Evolutionary conservation across 352 stramenopile species (phyloP), one percentile per base, ranked within the genome.

Genomic region (Phytopythium cucurbitacearum): DNA sequence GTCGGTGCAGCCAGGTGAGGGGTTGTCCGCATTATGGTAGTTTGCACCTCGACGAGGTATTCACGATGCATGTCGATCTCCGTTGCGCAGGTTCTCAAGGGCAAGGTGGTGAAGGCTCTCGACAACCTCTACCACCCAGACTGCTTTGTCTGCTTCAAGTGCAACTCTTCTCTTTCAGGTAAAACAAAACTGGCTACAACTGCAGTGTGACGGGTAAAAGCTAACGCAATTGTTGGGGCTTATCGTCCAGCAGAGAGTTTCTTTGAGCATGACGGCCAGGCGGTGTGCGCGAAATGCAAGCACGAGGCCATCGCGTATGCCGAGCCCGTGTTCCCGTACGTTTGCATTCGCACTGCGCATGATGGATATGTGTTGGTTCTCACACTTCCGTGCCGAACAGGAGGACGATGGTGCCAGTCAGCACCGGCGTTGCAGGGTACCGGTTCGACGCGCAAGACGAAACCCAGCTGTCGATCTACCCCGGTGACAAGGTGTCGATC

Each of bases 51-150:
- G 11, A 39, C 16, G 38, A 12, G 43, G 12, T 1, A 9, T 15
- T 46, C 10, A 15, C 12, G 15, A 11, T 48, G 12, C 10, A 43
- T 43, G 7, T 44, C 4, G 32, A n/a, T 54, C 11, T n/a, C 7
- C 28, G 36, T 6, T 10, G 9, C 44, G 4, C 44, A 84, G 73
- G 67, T 84, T 40, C 68, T 93, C 40, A 90, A 89, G 53, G 82
- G 82, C 64, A 93, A 93, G 64, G 82, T 91, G 33, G 80, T 93
- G 47, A 93, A 93, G 59, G 82, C 82, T 10, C 60, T 93, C 16
- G 80, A 93, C 60, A 86, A 80, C 40, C 64, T 93, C n/a, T 93
- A 91, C 60, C 82, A 93, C 57, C 82, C 82, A 12, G 79, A 80
- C 54, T 93, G 82, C 52, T 93, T 93, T 52, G 78, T 93, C 10